Evolutionary conservation across 2,329 filamentous ascomycete species (phyloP).

Genomic region (Phyllosticta capitalensis): DNA sequence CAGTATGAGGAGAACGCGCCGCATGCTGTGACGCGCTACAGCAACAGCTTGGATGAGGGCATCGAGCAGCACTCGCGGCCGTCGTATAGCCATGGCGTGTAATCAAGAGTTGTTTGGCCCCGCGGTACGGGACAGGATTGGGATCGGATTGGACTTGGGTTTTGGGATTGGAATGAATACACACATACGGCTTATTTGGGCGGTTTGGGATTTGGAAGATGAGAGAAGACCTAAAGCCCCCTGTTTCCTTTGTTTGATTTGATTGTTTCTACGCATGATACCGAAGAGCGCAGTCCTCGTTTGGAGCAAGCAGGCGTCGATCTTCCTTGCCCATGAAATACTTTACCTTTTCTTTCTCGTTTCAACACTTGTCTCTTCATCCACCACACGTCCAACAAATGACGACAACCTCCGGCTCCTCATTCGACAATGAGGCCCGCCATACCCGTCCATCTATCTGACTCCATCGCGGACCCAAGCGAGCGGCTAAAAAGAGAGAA

Average conservation of each 20-base stretch:
- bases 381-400: background rate
- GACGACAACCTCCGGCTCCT: background rate
- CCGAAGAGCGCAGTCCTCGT: background rate
- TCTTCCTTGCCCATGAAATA: background rate
- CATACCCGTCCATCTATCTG: too few species aligned
- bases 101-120: too few species aligned
- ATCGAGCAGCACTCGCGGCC: background rate
- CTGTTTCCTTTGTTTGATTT: too few species aligned
- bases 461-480: too few species aligned
- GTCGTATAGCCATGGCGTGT: background rate
- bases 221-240: too few species aligned
- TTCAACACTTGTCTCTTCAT: background rate
- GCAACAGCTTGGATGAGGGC: conserved; percentile 4
- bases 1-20: background rate
- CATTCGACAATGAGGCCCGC: background rate
- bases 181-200: too few species aligned
- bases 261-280: background rate
- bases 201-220: too few species aligned
- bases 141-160: too few species aligned
- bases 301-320: background rate
- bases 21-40: background rate
- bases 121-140: too few species aligned
- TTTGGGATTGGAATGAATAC: background rate
- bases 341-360: background rate
- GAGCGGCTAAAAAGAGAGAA: too few species aligned